Evolutionary conservation across 495 filamentous ascomycete genomes (phyloP).

Genomic region (Cryomyces minteri): DNA sequence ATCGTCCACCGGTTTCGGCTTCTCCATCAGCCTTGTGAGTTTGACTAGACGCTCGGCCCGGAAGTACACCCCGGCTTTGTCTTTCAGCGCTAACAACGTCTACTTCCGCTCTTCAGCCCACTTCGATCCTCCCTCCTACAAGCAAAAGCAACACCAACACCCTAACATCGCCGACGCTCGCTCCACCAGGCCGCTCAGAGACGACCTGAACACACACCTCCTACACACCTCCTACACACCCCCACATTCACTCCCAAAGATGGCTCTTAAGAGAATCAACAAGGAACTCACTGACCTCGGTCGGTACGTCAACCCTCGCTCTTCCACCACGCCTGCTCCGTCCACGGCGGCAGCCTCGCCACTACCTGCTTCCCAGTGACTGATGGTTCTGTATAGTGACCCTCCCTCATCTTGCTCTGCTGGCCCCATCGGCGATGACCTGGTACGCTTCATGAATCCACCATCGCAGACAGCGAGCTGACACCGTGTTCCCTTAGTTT

Average conservation of each 20-base stretch:
- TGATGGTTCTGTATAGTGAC: slow-evolving; percentile 39
- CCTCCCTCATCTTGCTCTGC: slow-evolving; percentile 98
- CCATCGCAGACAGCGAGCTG: neutral
- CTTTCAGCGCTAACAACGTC: too few species aligned
- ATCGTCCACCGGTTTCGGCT: too few species aligned
- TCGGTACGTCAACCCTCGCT: slow-evolving; percentile 53
- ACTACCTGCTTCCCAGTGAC: neutral
- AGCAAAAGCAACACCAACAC: too few species aligned
- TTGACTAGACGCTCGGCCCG: too few species aligned
- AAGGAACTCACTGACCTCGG: slow-evolving; percentile 99
- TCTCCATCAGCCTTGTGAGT: too few species aligned
- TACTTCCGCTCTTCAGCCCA: too few species aligned
- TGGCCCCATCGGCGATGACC: slow-evolving; percentile 87
- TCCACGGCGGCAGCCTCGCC: neutral
- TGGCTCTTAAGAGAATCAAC: slow-evolving; percentile 99
- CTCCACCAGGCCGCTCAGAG: neutral
- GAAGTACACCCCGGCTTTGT: too few species aligned
- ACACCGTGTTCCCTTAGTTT: slow-evolving; percentile 39
- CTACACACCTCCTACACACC: slow-evolving; percentile 7
- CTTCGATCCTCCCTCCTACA: too few species aligned
- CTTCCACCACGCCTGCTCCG: neutral
- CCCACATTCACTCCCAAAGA: slow-evolving; percentile 21
- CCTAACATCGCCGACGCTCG: too few species aligned
- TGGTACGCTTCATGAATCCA: slow-evolving; percentile 38
- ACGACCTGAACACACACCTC: slow-evolving; percentile 2